phyloP scores from a whole-genome alignment of 768 basidiomycete genomes.

The Inosperma sp. region DNA sequence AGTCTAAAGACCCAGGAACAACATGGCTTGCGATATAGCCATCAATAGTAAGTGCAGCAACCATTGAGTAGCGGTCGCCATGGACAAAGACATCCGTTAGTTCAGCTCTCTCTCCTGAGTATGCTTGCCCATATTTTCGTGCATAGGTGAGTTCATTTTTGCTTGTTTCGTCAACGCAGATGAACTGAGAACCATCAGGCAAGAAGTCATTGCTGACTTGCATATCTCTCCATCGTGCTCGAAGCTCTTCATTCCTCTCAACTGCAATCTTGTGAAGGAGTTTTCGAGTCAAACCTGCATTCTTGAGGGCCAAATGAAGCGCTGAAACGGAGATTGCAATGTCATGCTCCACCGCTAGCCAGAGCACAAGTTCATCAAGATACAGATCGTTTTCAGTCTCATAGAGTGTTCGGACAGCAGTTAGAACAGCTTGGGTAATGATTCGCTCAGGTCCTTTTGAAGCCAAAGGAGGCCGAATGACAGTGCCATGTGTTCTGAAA shows the following conservation, averaged over 20 bases:
- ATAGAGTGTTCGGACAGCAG: neutral
- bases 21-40: slow-evolving; percentile 33
- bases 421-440: neutral
- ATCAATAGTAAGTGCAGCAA: slow-evolving; percentile 31
- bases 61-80: slow-evolving; percentile 30
- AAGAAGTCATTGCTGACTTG: slow-evolving; percentile 4
- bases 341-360: slow-evolving; percentile 19
- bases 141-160: slow-evolving; percentile 30
- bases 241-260: slow-evolving; percentile 18
- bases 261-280: slow-evolving; percentile 36
- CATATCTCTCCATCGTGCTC: neutral
- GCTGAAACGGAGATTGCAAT: slow-evolving; percentile 19
- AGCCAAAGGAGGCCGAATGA: neutral
- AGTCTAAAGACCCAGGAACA: slow-evolving; percentile 32
- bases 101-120: slow-evolving; percentile 20
- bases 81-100: slow-evolving; percentile 21
- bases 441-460: neutral
- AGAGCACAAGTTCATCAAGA: neutral
- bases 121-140: slow-evolving; percentile 26
- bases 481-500: neutral
- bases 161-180: slow-evolving; percentile 24
- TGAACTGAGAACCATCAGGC: slow-evolving; percentile 12
- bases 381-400: neutral
- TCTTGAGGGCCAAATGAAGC: slow-evolving; percentile 61
- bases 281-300: slow-evolving; percentile 65